Conservation (phyloP, 352 stramenopile species). For the Phytopythium boreale region DNA sequence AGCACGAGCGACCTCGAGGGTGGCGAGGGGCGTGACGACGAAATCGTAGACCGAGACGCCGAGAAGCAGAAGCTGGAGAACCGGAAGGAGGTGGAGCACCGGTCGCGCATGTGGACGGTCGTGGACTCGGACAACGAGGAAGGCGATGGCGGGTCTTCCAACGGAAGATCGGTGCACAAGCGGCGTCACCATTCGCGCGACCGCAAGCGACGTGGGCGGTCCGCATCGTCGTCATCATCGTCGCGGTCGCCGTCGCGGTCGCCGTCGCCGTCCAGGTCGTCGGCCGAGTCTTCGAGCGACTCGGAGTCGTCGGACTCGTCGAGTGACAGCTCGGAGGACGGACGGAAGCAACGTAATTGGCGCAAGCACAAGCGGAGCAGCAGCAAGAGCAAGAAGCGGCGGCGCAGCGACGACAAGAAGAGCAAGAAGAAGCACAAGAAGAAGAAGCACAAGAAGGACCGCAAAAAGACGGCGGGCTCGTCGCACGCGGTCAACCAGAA, state of each 20-base stretch:
- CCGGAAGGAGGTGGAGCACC: constrained; percentile 30
- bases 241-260: constrained; percentile 9
- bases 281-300: constrained; percentile 36
- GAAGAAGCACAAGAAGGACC: constrained; percentile 40
- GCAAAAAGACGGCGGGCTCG: not conserved
- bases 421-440: constrained; percentile 45
- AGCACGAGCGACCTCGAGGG: not conserved
- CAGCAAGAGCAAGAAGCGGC: constrained; percentile 28
- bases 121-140: constrained; percentile 31
- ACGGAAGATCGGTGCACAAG: not conserved
- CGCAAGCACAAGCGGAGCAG: constrained; percentile 17
- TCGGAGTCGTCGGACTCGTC: constrained; percentile 24
- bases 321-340: constrained; percentile 10
- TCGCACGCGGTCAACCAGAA: constrained; percentile 83
- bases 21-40: not conserved
- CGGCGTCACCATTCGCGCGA: not conserved
- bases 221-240: constrained; percentile 33
- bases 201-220: constrained; percentile 14
- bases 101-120: constrained; percentile 43
- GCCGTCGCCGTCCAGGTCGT: constrained; percentile 23
- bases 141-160: not conserved
- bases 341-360: constrained; percentile 8
- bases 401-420: constrained; percentile 11
- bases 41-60: not conserved
- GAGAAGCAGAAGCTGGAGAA: constrained; percentile 30